These are phyloP conservation scores for Dendrobium officinale DNA, from an alignment of 106 monocot genomes.

Conservation along the genomic window DNA sequence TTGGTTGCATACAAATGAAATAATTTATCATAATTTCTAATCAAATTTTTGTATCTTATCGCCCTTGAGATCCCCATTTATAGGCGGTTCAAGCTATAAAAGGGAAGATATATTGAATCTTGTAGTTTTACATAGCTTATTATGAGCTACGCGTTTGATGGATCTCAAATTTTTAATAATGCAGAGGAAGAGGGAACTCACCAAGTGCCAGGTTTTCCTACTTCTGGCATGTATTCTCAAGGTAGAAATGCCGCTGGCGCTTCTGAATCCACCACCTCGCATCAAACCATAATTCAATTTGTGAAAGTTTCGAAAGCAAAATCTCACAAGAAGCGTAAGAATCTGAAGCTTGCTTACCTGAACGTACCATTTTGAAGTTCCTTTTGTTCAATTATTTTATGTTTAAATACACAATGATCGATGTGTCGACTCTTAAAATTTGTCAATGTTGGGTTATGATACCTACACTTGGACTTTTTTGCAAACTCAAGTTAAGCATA, in stretches of 20 bases:
- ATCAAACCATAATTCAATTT: not conserved
- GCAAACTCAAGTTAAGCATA: too few species aligned
- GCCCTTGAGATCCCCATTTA: too few species aligned
- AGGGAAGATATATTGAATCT: too few species aligned
- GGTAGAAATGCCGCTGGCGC: conserved; percentile 1
- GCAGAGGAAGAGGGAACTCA: not conserved
- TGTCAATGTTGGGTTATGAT: not conserved
- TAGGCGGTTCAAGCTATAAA: too few species aligned
- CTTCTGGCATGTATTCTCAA: conserved; percentile 8
- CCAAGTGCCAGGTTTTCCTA: not conserved
- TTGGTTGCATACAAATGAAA: not conserved
- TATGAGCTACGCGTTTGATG: not conserved
- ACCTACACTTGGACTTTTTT: too few species aligned
- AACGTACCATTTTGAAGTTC: not conserved
- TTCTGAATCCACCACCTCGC: not conserved
- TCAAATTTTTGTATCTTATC: not conserved
- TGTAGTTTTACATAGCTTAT: too few species aligned
- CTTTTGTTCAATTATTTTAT: not conserved
- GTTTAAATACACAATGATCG: not conserved
- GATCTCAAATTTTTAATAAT: conserved; percentile 2
- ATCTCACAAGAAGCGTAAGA: conserved; percentile 48
- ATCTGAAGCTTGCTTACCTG: not conserved
- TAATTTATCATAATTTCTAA: not conserved
- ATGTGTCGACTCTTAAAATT: not conserved
- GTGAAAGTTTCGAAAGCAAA: conserved; percentile 23